phyloP scores from a whole-genome alignment of 345 rosid species.

The Citrus hindsii region DNA sequence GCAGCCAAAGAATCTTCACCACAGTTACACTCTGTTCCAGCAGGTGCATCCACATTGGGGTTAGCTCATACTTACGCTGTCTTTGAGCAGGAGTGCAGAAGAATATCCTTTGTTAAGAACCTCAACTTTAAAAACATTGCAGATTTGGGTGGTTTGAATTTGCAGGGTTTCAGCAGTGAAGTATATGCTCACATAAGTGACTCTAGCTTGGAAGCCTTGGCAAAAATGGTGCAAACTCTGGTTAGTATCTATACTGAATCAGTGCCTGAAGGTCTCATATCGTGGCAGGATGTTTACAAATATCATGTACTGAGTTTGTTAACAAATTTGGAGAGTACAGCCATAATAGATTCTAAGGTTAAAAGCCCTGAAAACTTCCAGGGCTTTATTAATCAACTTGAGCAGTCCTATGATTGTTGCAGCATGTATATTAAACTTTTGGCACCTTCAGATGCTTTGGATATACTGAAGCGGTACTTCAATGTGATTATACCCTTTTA shows the following conservation, averaged over 20 bases:
- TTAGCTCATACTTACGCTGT: slow-evolving; percentile 50
- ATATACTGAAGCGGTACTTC: slow-evolving; percentile 60
- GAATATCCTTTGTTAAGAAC: slow-evolving; percentile 72
- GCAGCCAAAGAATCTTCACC: slow-evolving; percentile 43
- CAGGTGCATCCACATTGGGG: slow-evolving; percentile 28
- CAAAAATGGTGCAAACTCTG: slow-evolving; percentile 67
- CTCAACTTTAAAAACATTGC: slow-evolving; percentile 83
- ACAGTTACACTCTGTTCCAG: slow-evolving; percentile 22
- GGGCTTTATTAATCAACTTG: slow-evolving; percentile 53
- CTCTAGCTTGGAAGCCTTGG: slow-evolving; percentile 69
- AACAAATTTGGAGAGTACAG: slow-evolving; percentile 44
- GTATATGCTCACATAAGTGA: slow-evolving; percentile 57
- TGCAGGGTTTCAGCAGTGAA: slow-evolving; percentile 58
- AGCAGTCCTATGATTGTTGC: slow-evolving; percentile 58
- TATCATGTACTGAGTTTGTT: slow-evolving; percentile 51
- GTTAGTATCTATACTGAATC: slow-evolving; percentile 35
- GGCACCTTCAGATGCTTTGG: slow-evolving; percentile 60
- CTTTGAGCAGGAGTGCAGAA: slow-evolving; percentile 69
- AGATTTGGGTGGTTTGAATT: slow-evolving; percentile 59
- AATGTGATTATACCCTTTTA: slow-evolving; percentile 39
- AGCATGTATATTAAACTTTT: slow-evolving; percentile 54
- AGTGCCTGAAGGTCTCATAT: slow-evolving; percentile 51
- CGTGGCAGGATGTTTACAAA: slow-evolving; percentile 72
- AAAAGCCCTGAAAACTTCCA: slow-evolving; percentile 68
- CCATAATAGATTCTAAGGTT: slow-evolving; percentile 35